Base-by-base conservation (phyloP, 805 yeast species). In the Suhomyces tanzawaensis region DNA sequence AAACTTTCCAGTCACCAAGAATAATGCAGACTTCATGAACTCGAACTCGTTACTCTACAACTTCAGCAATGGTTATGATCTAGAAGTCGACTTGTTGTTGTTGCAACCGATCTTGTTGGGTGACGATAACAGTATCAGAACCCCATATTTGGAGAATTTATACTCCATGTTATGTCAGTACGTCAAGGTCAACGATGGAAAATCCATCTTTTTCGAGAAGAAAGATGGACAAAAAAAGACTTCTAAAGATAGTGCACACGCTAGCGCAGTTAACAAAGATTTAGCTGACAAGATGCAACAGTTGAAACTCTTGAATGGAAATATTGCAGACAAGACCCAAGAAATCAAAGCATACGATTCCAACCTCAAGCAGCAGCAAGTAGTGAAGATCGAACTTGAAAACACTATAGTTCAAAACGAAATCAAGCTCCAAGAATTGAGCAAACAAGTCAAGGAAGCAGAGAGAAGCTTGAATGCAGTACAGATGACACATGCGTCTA, bases 61-160 rank as follows among this genome's bases (percentile, higher is more conserved):
- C 52, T 86, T 78, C 52, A 74, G 64, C 55, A 73, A 56, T 55
- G 76, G 48, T 33, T 43, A 45, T 22, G 78, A 76, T 30, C 58
- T 86, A 42, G 79, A 82, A 44, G 69, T 85, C 29, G 97, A 90
- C 63, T 70, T 88, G 54, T 66, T 88, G 29, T 65, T 90, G 37
- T 72, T 90, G 44, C 95, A 88, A 55, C 95, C 96, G 4, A 90
- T 90, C 36, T 66, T 90, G 39, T 69, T 89, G 40, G 95, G 93
- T n/a, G 96, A 89, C 63, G 96, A 89, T 56, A 77, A 77, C 55
- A 81, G 83, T 34, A 81, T 88, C 38, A 82, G 84, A 57, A 87
- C 96, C 0, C 96, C 97, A 2, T 90, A 90, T 57, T 69, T 90
- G 57, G 97, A 90, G 63, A 86, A 86, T 49, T 64, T 87, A 40